Percentiles rank a stretch among this genome's conserved stretches.
Conservation (phyloP, 306 rosid species). For the Astragalus membranaceus region DNA sequence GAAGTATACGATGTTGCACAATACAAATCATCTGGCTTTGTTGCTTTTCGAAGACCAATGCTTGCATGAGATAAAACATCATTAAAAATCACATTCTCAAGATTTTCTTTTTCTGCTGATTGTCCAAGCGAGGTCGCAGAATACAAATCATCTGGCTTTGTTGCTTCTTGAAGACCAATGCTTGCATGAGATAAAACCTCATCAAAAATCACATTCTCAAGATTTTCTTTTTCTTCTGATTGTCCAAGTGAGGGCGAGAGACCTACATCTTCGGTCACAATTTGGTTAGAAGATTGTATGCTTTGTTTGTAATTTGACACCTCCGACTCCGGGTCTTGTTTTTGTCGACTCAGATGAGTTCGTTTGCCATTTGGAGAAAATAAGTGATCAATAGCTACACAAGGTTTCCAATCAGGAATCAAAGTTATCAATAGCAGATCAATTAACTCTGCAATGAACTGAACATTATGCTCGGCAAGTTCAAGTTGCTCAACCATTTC, state of each 20-base stretch:
- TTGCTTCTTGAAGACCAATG: neutral
- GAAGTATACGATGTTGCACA: constrained; percentile 25
- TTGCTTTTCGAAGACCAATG: neutral
- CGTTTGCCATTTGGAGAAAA: constrained; percentile 1
- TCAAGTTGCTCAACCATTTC: constrained; percentile 15
- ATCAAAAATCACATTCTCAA: neutral
- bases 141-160: constrained; percentile 17
- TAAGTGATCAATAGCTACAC: constrained; percentile 7
- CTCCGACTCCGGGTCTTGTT: neutral
- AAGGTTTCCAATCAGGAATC: constrained; percentile 11
- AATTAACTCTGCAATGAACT: constrained; percentile 1
- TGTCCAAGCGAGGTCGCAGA: neutral
- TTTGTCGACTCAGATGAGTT: neutral
- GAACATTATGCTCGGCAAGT: neutral
- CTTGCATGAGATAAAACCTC: constrained; percentile 15
- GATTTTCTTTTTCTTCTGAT: neutral
- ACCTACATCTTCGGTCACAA: neutral
- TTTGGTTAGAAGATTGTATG: neutral
- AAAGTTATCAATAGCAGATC: neutral
- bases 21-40: constrained; percentile 17
- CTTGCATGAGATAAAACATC: constrained; percentile 15
- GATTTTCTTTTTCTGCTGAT: neutral
- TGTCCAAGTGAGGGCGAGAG: neutral
- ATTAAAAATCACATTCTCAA: neutral
- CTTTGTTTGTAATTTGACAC: neutral